Conservation (phyloP, 2,329 filamentous ascomycete species). For the Sarocladiaceae sp. region DNA sequence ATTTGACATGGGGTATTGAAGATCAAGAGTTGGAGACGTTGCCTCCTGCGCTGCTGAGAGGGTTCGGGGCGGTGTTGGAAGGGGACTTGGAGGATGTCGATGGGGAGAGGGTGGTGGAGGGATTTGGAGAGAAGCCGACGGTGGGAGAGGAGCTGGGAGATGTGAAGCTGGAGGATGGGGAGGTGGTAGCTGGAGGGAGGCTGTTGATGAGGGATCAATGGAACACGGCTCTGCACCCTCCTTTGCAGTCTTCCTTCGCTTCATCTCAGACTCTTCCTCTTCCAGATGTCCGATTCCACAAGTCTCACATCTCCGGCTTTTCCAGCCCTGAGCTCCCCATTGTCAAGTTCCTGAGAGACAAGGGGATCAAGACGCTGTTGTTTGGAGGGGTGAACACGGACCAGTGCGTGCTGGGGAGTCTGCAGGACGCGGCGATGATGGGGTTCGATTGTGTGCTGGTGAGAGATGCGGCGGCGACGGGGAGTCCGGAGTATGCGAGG, state of each 20-base stretch:
- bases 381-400: conserved; percentile 57
- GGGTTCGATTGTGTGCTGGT: conserved; percentile 51
- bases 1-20: conserved; percentile 53
- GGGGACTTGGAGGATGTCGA: conserved; percentile 4
- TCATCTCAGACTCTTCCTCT: conserved; percentile 24
- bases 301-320: conserved; percentile 53
- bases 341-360: conserved; percentile 29
- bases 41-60: conserved; percentile 40
- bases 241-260: conserved; percentile 27
- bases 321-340: conserved; percentile 40
- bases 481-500: conserved; percentile 2
- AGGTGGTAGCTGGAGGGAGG: conserved; percentile 22
- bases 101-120: neutral
- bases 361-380: conserved; percentile 41
- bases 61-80: conserved; percentile 31
- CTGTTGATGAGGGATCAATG: conserved; percentile 47
- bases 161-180: conserved; percentile 18
- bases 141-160: conserved; percentile 39
- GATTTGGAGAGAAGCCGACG: neutral
- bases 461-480: conserved; percentile 3
- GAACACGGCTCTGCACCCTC: conserved; percentile 47
- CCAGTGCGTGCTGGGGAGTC: conserved; percentile 51
- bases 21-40: conserved; percentile 42
- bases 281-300: conserved; percentile 44
- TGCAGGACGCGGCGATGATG: conserved; percentile 47